Percentiles rank a stretch among this genome's conserved stretches.
phyloP scores from a whole-genome alignment of 352 stramenopile genomes.

The Phytophthora sp. region DNA sequence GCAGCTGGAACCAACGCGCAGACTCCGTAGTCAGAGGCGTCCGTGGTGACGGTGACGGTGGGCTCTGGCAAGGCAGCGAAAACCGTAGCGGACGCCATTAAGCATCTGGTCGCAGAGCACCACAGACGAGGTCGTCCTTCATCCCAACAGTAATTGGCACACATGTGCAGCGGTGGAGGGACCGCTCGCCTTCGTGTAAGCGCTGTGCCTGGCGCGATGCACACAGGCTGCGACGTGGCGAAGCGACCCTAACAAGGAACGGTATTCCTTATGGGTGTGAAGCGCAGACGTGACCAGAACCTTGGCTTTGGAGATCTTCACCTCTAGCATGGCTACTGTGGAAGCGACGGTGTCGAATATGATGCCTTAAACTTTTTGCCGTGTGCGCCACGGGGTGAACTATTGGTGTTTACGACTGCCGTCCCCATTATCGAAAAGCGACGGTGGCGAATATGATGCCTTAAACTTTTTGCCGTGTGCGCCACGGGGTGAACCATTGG shows the following conservation, averaged over 20 bases:
- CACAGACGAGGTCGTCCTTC: not conserved
- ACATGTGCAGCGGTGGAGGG: not conserved
- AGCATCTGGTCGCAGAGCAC: too few species aligned
- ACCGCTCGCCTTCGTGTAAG: not conserved
- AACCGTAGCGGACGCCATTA: too few species aligned
- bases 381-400: not conserved
- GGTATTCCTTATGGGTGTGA: not conserved
- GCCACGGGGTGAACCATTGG: not conserved
- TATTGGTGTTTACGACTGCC: too few species aligned
- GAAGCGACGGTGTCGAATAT: not conserved
- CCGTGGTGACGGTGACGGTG: not conserved
- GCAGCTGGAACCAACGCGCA: not conserved
- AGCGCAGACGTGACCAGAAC: not conserved
- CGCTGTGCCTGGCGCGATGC: not conserved
- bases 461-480: not conserved
- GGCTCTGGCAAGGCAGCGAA: not conserved
- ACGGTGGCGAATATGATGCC: not conserved
- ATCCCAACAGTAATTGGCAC: not conserved
- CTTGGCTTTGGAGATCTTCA: not conserved
- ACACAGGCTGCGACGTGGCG: slow-evolving; percentile 1
- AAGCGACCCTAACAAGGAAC: not conserved
- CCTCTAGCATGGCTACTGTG: not conserved
- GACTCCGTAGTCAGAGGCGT: not conserved
- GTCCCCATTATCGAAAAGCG: too few species aligned
- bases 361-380: not conserved